Evolutionary conservation across 2,329 filamentous ascomycete species (phyloP), one percentile per base, ranked within the genome.

Genomic region (Fusarium nygamai): DNA sequence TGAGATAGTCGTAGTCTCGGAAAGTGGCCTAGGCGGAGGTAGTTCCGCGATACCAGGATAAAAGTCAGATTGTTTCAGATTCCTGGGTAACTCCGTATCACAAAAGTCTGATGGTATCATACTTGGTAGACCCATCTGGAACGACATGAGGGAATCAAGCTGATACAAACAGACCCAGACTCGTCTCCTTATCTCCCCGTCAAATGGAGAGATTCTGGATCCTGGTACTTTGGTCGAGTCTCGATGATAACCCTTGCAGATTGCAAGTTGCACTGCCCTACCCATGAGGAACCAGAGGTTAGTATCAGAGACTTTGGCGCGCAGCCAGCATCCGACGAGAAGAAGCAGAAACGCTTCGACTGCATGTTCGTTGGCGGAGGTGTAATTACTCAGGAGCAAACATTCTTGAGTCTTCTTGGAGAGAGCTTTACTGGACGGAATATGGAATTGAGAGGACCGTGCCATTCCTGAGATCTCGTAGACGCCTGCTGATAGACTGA

Each of bases 161-260:
- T 85, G 85, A 48, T 80, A 82, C 4, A 84, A 81, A 61, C 84
- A 82, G 33, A 85, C 78, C 85, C 86, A 88, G 1, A 82, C 78
- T 8, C 86, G 81, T 6, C 86, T 83, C n/a, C 86, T 83, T 79
- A 88, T 85, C 76, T 88, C 86, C 8, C 81, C 82, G 33, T 86
- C 83, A 46, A 87, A 87, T 0, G 83, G 80, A 0, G 84, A 83
- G 14, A 87, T 76, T 0, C 8, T 27, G 0, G 46, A 29, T 1
- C 78, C 68, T 2, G 82, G 74, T 4, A 86, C 75, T 39, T 83
- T 82, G 14, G 77, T 79, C 1, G 84, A 81, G 44, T 88, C 86
- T 13, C 86, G 82, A 61, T 87, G 85, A 54, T 88, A 88, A 4
- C 86, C 86, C 80, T 86, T 83, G 7, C 84, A 82, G 60, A 87